A percentile compares a stretch with the other conserved stretches of the same genome.
These are phyloP conservation scores for Fusarium solani-melongenae DNA, from an alignment of 2,329 filamentous ascomycete genomes.

Conservation along the genomic window DNA sequence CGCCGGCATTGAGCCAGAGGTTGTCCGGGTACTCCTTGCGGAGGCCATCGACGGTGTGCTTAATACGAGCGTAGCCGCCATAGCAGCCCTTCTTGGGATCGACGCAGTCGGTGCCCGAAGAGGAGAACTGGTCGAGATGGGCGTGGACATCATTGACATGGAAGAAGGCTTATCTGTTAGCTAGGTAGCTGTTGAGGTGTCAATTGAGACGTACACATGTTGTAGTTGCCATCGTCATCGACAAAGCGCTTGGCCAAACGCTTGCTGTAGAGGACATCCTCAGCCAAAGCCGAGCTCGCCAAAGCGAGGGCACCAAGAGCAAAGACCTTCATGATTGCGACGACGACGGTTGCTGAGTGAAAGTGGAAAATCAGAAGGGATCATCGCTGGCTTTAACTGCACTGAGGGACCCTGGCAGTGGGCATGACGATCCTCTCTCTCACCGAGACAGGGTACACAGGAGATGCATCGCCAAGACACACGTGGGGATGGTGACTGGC, in stretches of 20 bases:
- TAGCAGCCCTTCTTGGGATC: slow-evolving; percentile 67
- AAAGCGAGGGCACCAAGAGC: slow-evolving; percentile 40
- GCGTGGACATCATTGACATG: slow-evolving; percentile 78
- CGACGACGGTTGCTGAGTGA: not conserved
- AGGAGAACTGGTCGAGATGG: slow-evolving; percentile 72
- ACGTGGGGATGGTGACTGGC: slow-evolving; percentile 43
- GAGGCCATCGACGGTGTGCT: slow-evolving; percentile 67
- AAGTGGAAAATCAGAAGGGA: not conserved
- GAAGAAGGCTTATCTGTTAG: slow-evolving; percentile 63
- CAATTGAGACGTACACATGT: slow-evolving; percentile 55
- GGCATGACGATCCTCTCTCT: not conserved
- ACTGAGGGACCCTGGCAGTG: slow-evolving; percentile 5
- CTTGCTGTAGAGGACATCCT: slow-evolving; percentile 62
- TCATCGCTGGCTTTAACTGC: slow-evolving; percentile 29
- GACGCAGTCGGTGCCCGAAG: slow-evolving; percentile 71
- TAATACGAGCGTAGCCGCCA: slow-evolving; percentile 73
- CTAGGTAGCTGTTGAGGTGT: not conserved
- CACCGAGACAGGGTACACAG: not conserved
- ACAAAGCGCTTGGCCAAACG: slow-evolving; percentile 61
- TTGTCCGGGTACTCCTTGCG: slow-evolving; percentile 69
- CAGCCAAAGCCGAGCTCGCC: slow-evolving; percentile 46
- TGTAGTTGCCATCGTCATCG: slow-evolving; percentile 62
- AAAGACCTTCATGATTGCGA: slow-evolving; percentile 35
- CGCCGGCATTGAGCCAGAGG: slow-evolving; percentile 73
- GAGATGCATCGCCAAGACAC: slow-evolving; percentile 38